Evolutionary conservation across 305 asterid species (phyloP).

Genomic region (Salvia sclarea): DNA sequence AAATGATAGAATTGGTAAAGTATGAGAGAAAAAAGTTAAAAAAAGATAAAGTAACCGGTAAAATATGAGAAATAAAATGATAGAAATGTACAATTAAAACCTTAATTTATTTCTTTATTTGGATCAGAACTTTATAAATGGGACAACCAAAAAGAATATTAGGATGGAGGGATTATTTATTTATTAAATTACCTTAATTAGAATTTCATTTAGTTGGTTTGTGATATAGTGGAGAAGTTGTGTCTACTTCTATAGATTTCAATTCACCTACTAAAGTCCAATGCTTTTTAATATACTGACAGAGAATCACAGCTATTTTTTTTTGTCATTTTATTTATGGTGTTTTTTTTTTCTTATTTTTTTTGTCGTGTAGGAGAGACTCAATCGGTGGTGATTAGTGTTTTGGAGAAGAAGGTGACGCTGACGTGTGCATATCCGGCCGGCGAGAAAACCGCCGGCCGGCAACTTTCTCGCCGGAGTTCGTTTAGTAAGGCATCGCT

Average conservation of each 20-base stretch:
- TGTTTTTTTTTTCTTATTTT: not conserved
- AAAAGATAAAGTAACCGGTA: too few relatives aligned
- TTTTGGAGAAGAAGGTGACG: conserved; percentile 67
- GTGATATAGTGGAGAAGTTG: not conserved
- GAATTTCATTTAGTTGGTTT: not conserved
- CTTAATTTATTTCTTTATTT: too few relatives aligned
- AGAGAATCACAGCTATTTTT: conserved; percentile 20
- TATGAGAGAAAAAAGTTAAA: too few relatives aligned
- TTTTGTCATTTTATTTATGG: not conserved
- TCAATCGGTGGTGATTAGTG: conserved; percentile 63
- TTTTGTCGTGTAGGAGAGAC: conserved; percentile 52
- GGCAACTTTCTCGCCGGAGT: conserved; percentile 31
- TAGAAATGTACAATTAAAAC: too few relatives aligned
- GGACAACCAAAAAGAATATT: too few relatives aligned
- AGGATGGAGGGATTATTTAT: too few relatives aligned
- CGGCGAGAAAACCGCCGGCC: conserved; percentile 20
- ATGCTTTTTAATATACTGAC: not conserved
- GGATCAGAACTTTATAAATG: too few relatives aligned
- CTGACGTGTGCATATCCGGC: conserved; percentile 47
- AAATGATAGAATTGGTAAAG: too few relatives aligned
- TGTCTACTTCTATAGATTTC: not conserved
- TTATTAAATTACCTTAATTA: not conserved
- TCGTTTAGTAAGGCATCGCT: conserved; percentile 41
- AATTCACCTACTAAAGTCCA: conserved; percentile 15
- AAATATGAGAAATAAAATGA: too few relatives aligned